These are phyloP conservation scores for Penicillium lagena DNA, from an alignment of 495 filamentous ascomycete species.

Conservation along the genomic window DNA sequence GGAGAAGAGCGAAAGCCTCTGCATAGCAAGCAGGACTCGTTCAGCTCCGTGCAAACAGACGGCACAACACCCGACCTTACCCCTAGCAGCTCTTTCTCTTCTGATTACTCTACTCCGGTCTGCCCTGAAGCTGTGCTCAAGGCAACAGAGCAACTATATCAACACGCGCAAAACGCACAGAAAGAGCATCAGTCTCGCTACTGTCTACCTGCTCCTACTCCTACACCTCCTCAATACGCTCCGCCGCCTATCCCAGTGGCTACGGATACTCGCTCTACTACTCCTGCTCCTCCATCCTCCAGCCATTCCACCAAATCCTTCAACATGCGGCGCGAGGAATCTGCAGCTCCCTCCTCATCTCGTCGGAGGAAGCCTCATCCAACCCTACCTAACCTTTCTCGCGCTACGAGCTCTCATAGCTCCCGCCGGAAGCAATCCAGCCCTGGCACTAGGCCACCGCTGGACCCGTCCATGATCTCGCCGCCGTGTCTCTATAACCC, in stretches of 20 bases:
- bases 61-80: constrained; percentile 33
- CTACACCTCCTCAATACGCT: constrained; percentile 27
- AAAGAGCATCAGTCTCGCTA: constrained; percentile 12
- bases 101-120: constrained; percentile 26
- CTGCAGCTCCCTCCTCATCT: constrained; percentile 19
- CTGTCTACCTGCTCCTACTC: constrained; percentile 27
- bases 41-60: constrained; percentile 32
- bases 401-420: constrained; percentile 11
- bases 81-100: constrained; percentile 42
- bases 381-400: constrained; percentile 23
- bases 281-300: constrained; percentile 6
- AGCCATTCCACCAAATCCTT: constrained; percentile 26
- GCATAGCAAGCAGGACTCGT: constrained; percentile 30
- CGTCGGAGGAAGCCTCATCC: constrained; percentile 33
- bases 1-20: constrained; percentile 16
- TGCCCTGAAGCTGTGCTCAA: constrained; percentile 26
- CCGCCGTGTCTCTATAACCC: constrained; percentile 37
- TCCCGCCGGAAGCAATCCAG: constrained; percentile 23
- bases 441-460: constrained; percentile 21
- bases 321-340: constrained; percentile 28
- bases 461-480: constrained; percentile 40
- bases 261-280: constrained; percentile 17
- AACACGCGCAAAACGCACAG: constrained; percentile 16
- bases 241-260: constrained; percentile 14
- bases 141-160: constrained; percentile 24